Evolutionary conservation across 73 alveolate genomes (phyloP), one percentile per base, ranked within the genome.

Genomic region (Paraurostyla sp.): DNA sequence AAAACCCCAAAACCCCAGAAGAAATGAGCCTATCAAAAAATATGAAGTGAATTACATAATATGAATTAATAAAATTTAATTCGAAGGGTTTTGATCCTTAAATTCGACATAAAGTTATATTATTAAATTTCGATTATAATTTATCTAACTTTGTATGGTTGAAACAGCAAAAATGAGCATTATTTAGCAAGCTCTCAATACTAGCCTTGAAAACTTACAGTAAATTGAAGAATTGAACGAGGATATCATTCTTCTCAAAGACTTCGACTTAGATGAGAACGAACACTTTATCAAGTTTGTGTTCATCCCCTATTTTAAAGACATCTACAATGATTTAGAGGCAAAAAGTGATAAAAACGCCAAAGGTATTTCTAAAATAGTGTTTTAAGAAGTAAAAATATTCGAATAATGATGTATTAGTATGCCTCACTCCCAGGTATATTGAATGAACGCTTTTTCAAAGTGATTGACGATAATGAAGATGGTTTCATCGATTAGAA

Each of bases 301-400:
- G 25, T 71, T 60, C 87, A 91, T 91, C 62, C 96, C 89, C 30
- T 92, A 92, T 82, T 92, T 94, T 89, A 91, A 85, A 54, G 95
- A 89, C 45, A 89, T 89, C 29, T 89, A 56, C 85, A 83, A 76
- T 43, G 95, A 89, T 29, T 58, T 89, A 15, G 89, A 82, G 13
- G 69, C 87, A 33, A 89, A 91, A 43, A 80, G 92, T 25, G 92
- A 89, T 25, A 73, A 89, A 60, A 83, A 62, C 50, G 29, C 82
- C 9, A 54, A 85, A 52, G 95, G 95, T 20, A 89, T 89, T 56
- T 85, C 88, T 59, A 83, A 84, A 65, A 73, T 89, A 29, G 86
- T 88, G 30, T 69, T 85, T 33, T 57, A 60, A 35, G 87, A 75
- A 51, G 87, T 75, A 75, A 43, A 6, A 46, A n/a, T 4, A 43